These are phyloP conservation scores for Venturia aucupariae DNA, from an alignment of 2,329 filamentous ascomycete genomes.

Conservation along the genomic window DNA sequence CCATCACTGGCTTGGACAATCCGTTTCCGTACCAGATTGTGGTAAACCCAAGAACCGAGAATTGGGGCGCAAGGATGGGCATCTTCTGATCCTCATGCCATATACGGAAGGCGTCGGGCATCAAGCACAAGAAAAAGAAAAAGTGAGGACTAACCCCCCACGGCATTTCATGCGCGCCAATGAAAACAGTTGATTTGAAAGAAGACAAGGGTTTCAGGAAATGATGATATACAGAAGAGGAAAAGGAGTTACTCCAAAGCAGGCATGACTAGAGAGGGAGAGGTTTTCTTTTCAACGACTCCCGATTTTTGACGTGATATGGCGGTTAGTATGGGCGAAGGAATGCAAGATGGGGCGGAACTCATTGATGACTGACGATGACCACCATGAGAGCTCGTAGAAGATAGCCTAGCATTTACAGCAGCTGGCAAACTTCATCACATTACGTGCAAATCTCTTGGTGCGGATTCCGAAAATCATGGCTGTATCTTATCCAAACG, in stretches of 20 bases:
- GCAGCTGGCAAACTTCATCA: conserved; percentile 6
- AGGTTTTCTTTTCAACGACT: neutral
- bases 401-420: conserved; percentile 6
- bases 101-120: neutral
- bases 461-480: neutral
- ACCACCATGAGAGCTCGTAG: conserved; percentile 2
- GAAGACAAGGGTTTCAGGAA: neutral
- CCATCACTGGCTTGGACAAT: conserved; percentile 89
- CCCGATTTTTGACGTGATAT: neutral
- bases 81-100: conserved; percentile 46
- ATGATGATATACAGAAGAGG: neutral
- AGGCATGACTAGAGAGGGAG: neutral
- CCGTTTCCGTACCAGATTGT: conserved; percentile 92
- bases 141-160: neutral
- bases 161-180: neutral
- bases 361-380: neutral
- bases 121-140: neutral
- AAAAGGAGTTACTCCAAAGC: neutral
- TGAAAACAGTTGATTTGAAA: neutral
- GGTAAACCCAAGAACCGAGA: conserved; percentile 71
- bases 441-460: conserved; percentile 2
- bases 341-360: neutral
- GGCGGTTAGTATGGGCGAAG: neutral
- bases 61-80: conserved; percentile 72
- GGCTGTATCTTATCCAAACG: neutral